Base-by-base conservation (phyloP, 257 asterid species). In the Solanum medicagineum region DNA sequence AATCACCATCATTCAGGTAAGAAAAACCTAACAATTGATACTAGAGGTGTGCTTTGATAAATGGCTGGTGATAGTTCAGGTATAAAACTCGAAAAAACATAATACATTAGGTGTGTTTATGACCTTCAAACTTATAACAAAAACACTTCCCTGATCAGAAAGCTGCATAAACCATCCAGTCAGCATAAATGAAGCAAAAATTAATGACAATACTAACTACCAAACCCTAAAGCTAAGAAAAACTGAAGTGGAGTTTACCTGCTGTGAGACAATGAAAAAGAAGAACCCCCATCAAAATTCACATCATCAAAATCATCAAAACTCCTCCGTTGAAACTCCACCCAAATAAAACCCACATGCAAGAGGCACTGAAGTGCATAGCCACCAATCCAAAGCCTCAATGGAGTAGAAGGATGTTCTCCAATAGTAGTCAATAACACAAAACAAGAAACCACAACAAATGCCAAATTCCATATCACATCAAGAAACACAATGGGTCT, bases 301-400 rank as follows among this genome's bases (percentile, higher is more conserved):
- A 87, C 86, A 19, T 9, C 87, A 36, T 56, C 84, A 84, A 81
- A 87, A 68, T 80, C 88, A 79, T 84, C 92, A 85, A 88, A 89
- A 74, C 63, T 80, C 85, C 83, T 86, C 36, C 90, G 92, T 75
- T 89, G 93, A 80, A 86, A 90, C 19, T 94, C 94, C 85, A 88
- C 89, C 93, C 93, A 94, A 53, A 93, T 91, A 85, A 95, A 92
- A 16, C 90, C 94, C 57, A 93, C 93, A 63, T 94, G 98, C 90
- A 95, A 91, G 81, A 93, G 89, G 85, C 95, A 93, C 91, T 92
- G 98, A 66, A 95, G 65, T 84, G 97, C 99, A 88, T 95, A 95
- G 19, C 97, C 99, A 81, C 74, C 89, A 86, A 95, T 81, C 99
- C 99, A 95, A 10, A 92, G 84, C 92, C 99, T 90, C 17, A 94